A percentile compares a stretch with the other conserved stretches of the same genome.
These are phyloP conservation scores for Lomentospora prolificans DNA, from an alignment of 2,329 filamentous ascomycete species.

Conservation along the genomic window DNA sequence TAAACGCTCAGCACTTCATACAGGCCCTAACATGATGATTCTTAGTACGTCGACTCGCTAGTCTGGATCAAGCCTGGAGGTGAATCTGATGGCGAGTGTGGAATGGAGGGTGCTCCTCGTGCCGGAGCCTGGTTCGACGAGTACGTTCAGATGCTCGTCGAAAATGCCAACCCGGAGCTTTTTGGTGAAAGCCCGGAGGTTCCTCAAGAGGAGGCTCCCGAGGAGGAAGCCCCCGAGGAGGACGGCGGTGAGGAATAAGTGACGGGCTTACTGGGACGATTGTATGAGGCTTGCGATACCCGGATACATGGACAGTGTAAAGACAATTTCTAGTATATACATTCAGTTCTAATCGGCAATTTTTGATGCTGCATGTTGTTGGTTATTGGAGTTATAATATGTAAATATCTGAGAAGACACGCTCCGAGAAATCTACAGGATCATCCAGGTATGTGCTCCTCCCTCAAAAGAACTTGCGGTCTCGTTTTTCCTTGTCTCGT, in stretches of 20 bases:
- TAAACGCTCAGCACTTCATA: too few species aligned
- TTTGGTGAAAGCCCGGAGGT: background rate
- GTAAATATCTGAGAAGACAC: too few species aligned
- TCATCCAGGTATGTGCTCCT: too few species aligned
- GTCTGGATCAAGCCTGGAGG: conserved; percentile 36
- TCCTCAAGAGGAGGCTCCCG: background rate
- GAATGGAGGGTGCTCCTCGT: conserved; percentile 23
- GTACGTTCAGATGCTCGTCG: conserved; percentile 29
- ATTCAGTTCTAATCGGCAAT: too few species aligned
- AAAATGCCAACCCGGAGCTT: conserved; percentile 22
- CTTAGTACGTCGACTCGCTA: conserved; percentile 26
- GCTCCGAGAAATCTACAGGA: too few species aligned
- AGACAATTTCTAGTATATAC: background rate
- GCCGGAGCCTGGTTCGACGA: conserved; percentile 32
- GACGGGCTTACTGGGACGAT: background rate
- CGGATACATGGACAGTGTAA: background rate
- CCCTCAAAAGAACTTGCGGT: too few species aligned
- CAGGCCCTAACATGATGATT: background rate
- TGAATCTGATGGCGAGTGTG: conserved; percentile 32
- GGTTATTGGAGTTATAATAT: too few species aligned
- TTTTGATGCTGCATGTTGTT: too few species aligned
- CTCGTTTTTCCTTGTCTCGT: too few species aligned
- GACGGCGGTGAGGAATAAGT: background rate
- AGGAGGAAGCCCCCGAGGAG: background rate
- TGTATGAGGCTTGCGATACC: background rate